A percentile compares a stretch with the other conserved stretches of the same genome.
Conservation (phyloP, 2,329 filamentous ascomycete genomes). For the Nigrospora osmanthi region DNA sequence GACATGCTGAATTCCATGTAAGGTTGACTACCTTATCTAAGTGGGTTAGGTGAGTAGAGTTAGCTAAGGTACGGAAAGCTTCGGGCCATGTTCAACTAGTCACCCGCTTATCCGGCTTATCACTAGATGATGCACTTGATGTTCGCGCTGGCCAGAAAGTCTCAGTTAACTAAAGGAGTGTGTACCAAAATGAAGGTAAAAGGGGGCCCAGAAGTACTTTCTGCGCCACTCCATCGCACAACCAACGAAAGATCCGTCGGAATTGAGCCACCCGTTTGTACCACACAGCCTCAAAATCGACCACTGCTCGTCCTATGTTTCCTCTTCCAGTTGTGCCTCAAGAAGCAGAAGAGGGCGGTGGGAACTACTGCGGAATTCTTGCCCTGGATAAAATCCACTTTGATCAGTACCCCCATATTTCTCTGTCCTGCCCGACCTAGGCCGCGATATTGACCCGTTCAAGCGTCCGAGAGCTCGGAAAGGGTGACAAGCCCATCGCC, state of each 20-base stretch:
- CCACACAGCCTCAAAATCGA: background rate
- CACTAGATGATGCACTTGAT: too few relatives aligned
- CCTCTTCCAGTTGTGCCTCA: too few relatives aligned
- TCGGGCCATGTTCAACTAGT: too few relatives aligned
- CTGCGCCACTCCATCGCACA: background rate
- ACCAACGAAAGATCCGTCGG: background rate
- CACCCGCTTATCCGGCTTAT: too few relatives aligned
- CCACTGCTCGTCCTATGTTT: background rate
- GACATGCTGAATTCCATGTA: too few relatives aligned
- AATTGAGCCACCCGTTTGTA: background rate
- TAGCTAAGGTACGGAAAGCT: too few relatives aligned
- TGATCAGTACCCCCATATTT: background rate
- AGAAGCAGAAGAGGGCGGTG: background rate
- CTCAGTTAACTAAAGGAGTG: too few relatives aligned
- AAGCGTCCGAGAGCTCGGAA: background rate
- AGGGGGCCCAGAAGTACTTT: background rate
- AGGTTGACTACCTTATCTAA: too few relatives aligned
- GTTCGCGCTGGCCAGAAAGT: too few relatives aligned
- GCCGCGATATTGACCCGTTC: background rate
- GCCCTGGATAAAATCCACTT: background rate
- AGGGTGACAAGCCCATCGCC: background rate
- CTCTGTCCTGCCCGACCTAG: too few relatives aligned
- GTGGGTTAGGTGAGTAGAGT: too few relatives aligned
- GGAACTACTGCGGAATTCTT: background rate
- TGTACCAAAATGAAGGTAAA: background rate